phyloP scores from a whole-genome alignment of 2,329 filamentous ascomycete genomes.

The Alternaria postmessia region DNA sequence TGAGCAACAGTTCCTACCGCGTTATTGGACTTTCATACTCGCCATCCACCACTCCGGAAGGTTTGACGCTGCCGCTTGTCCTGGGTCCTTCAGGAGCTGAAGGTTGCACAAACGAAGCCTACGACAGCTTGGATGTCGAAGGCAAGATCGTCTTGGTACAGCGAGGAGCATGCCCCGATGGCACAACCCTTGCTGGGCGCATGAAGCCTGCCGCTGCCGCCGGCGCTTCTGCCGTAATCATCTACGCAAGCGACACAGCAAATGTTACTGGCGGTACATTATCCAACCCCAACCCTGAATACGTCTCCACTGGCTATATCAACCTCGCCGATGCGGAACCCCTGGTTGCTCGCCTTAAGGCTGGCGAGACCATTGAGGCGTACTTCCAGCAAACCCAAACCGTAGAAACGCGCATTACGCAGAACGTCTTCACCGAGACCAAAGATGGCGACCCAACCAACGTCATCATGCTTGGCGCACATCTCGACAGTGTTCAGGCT shows the following conservation, averaged over 20 bases:
- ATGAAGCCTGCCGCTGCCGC: constrained; percentile 53
- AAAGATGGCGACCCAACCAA: constrained; percentile 49
- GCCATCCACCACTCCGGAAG: constrained; percentile 57
- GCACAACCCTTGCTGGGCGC: constrained; percentile 52
- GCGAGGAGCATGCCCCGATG: constrained; percentile 53
- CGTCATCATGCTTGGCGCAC: constrained; percentile 51
- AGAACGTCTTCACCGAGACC: constrained; percentile 53
- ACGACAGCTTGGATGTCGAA: constrained; percentile 50
- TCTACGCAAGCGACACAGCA: constrained; percentile 52
- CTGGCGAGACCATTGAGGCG: constrained; percentile 52
- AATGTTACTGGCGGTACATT: constrained; percentile 53
- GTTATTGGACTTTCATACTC: constrained; percentile 58
- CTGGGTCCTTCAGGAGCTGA: constrained; percentile 51
- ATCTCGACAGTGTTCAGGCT: constrained; percentile 50
- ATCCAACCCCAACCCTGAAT: constrained; percentile 47
- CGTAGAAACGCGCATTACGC: constrained; percentile 60
- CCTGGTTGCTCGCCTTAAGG: constrained; percentile 51
- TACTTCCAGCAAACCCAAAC: constrained; percentile 57
- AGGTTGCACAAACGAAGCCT: constrained; percentile 53
- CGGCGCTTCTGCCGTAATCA: constrained; percentile 53
- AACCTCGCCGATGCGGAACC: constrained; percentile 55
- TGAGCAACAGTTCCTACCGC: constrained; percentile 49
- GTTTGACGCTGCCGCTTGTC: constrained; percentile 53
- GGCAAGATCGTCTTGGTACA: constrained; percentile 55
- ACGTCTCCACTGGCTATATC: constrained; percentile 53